Conservation (phyloP, 441 rosid genomes). For the Gossypium lobatum region DNA sequence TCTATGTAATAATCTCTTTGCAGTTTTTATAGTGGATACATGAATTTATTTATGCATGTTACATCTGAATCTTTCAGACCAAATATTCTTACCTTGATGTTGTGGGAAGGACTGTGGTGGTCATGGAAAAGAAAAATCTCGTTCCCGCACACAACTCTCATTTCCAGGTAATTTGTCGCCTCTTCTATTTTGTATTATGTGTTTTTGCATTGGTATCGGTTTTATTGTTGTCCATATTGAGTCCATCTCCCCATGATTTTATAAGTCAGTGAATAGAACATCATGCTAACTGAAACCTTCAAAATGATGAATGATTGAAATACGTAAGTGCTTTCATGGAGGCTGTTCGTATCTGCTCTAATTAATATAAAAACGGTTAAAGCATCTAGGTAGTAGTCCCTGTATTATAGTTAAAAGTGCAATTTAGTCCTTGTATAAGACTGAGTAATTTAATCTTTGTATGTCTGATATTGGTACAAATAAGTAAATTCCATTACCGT, state of each 20-base stretch:
- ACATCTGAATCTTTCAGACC: conserved; percentile 43
- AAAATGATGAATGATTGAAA: neutral
- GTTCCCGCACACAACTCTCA: conserved; percentile 74
- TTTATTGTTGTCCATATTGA: neutral
- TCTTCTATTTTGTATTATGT: neutral
- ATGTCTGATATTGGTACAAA: neutral
- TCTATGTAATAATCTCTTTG: neutral
- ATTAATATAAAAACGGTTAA: neutral
- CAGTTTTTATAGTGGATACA: neutral
- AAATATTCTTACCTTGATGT: conserved; percentile 97
- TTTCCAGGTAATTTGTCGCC: conserved; percentile 65
- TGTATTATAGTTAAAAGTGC: neutral
- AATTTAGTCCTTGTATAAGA: neutral
- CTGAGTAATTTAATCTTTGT: neutral
- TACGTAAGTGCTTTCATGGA: neutral
- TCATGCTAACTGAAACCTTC: neutral
- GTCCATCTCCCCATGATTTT: neutral
- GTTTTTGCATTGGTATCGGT: neutral
- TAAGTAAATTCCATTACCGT: neutral
- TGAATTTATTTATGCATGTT: neutral
- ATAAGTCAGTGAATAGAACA: neutral
- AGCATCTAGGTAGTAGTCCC: neutral
- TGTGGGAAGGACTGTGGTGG: conserved; percentile 92
- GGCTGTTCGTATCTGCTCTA: neutral
- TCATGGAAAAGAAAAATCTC: conserved; percentile 79